These are phyloP conservation scores for Phytophthora macrochlamydospora DNA, from an alignment of 352 stramenopile genomes.

Conservation along the genomic window DNA sequence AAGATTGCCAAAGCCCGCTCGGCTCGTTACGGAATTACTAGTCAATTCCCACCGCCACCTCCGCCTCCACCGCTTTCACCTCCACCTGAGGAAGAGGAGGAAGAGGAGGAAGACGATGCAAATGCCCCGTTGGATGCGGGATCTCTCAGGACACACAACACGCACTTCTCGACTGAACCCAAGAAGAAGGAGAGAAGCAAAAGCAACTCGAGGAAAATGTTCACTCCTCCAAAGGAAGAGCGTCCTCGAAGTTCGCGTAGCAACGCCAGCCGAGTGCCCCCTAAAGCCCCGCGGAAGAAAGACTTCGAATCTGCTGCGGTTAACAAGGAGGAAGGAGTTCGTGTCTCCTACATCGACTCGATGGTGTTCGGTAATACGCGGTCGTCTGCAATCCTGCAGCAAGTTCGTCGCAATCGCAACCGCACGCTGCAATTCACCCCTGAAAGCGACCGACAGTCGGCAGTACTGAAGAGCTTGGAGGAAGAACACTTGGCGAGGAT, in stretches of 20 bases:
- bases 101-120: slow-evolving; percentile 27
- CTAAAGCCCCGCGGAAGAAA: slow-evolving; percentile 17
- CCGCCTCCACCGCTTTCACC: slow-evolving; percentile 33
- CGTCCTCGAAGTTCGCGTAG: slow-evolving; percentile 2
- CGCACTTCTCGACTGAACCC: slow-evolving; percentile 9
- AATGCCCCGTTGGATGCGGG: slow-evolving; percentile 23
- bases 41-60: slow-evolving; percentile 29
- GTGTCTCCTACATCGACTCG: slow-evolving; percentile 27
- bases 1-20: slow-evolving; percentile 35
- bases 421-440: slow-evolving; percentile 44
- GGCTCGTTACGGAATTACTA: slow-evolving; percentile 34
- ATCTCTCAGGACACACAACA: slow-evolving; percentile 30
- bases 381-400: slow-evolving; percentile 45
- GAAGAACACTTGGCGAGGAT: slow-evolving; percentile 54
- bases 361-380: slow-evolving; percentile 29
- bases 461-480: slow-evolving; percentile 42
- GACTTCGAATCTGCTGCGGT: slow-evolving; percentile 15
- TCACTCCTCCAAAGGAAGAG: slow-evolving; percentile 24
- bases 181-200: slow-evolving; percentile 23
- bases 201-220: slow-evolving; percentile 26
- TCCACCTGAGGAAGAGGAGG: slow-evolving; percentile 21
- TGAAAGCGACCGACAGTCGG: slow-evolving; percentile 36
- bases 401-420: slow-evolving; percentile 53
- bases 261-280: slow-evolving; percentile 1
- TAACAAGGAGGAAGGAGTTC: slow-evolving; percentile 17